phyloP scores from a whole-genome alignment of 2,329 filamentous ascomycete species.

The Penicillium sp. region DNA sequence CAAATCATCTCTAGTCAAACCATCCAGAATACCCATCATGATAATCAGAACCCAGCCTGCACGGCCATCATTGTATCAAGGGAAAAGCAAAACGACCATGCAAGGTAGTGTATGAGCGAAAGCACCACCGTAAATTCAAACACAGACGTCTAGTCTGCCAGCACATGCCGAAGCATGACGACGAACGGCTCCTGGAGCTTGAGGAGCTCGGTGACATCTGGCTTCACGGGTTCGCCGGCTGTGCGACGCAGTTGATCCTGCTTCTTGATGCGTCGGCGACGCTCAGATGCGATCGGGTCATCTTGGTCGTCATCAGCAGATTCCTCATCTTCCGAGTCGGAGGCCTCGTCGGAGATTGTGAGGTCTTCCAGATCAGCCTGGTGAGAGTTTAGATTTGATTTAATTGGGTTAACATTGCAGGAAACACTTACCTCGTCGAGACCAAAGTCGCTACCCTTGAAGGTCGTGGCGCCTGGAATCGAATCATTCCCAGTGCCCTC shows the following conservation, averaged over 20 bases:
- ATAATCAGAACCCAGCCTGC: background rate
- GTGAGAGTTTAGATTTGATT: constrained; percentile 9
- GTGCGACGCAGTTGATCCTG: constrained; percentile 77
- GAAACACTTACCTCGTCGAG: constrained; percentile 64
- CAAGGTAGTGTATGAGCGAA: background rate
- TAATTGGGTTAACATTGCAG: background rate
- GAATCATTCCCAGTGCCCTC: constrained; percentile 58
- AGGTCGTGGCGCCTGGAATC: constrained; percentile 56
- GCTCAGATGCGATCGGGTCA: constrained; percentile 85
- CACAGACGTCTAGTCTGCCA: constrained; percentile 61
- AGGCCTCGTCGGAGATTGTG: constrained; percentile 70
- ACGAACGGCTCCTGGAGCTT: constrained; percentile 79
- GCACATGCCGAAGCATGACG: constrained; percentile 74
- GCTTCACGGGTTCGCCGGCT: constrained; percentile 82
- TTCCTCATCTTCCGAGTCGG: constrained; percentile 63
- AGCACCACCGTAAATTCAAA: background rate
- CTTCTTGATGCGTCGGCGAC: constrained; percentile 70
- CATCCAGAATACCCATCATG: background rate
- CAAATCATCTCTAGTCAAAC: background rate
- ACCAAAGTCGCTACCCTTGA: constrained; percentile 84
- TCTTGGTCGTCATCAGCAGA: constrained; percentile 69
- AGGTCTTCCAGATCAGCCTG: constrained; percentile 78
- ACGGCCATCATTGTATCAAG: background rate
- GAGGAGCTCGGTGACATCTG: constrained; percentile 71
- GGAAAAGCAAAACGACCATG: background rate